A percentile compares a stretch with the other conserved stretches of the same genome.
Evolutionary conservation across 2,329 filamentous ascomycete species (phyloP).

Genomic region (Podosphaera fusca): DNA sequence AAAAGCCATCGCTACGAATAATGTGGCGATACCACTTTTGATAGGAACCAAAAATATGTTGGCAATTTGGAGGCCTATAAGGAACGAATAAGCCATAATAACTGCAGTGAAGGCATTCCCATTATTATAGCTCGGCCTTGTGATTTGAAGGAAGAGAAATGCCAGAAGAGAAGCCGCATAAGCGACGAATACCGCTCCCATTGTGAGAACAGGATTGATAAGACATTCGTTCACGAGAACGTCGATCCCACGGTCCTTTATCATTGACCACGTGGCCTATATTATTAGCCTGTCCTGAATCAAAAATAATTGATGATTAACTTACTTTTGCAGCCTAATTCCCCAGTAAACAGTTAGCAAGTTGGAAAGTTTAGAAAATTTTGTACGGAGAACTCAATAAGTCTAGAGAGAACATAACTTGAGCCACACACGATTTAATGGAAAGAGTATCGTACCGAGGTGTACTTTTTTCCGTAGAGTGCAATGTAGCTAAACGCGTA

Average conservation of each 20-base stretch:
- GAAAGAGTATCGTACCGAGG: constrained; percentile 36
- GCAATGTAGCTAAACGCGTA: constrained; percentile 89
- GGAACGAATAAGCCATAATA: constrained; percentile 63
- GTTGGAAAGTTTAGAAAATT: not conserved
- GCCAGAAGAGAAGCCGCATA: constrained; percentile 62
- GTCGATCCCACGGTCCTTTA: constrained; percentile 78
- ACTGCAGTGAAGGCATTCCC: constrained; percentile 48
- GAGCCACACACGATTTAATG: not conserved
- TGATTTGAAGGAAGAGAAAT: constrained; percentile 72
- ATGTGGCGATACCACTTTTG: constrained; percentile 70
- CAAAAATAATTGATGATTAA: not conserved
- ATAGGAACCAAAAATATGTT: constrained; percentile 79
- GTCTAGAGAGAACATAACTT: not conserved
- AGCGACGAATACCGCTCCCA: constrained; percentile 63
- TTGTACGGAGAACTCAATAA: not conserved
- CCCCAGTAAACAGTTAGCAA: not conserved
- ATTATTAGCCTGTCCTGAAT: constrained; percentile 1
- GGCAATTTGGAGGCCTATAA: constrained; percentile 75
- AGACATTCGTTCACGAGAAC: constrained; percentile 47
- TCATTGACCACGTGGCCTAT: constrained; percentile 32
- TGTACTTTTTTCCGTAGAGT: constrained; percentile 72
- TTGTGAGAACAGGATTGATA: constrained; percentile 33
- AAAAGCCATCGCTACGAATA: constrained; percentile 60
- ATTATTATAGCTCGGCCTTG: constrained; percentile 53
- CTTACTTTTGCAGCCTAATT: not conserved